These are phyloP conservation scores for Euryodendron excelsum DNA, from an alignment of 148 eudicot genomes.

Conservation along the genomic window DNA sequence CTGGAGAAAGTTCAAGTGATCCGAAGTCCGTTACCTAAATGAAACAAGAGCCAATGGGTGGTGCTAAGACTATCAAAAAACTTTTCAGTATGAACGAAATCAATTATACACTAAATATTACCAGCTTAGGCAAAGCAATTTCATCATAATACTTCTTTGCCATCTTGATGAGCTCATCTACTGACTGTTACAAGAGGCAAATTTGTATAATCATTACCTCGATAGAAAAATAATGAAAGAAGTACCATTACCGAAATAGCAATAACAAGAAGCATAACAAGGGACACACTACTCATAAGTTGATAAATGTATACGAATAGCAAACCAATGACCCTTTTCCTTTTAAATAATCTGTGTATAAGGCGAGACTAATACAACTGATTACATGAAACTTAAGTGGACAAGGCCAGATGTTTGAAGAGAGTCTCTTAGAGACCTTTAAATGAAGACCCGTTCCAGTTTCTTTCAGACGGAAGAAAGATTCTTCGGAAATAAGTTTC, in stretches of 20 bases:
- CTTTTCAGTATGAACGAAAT: constrained; percentile 1
- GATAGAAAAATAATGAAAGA: neutral
- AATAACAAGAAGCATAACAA: neutral
- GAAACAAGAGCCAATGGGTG: constrained; percentile 18
- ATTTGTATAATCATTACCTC: neutral
- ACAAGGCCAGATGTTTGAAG: neutral
- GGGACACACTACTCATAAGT: neutral
- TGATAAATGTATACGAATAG: neutral
- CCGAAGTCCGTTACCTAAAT: constrained; percentile 90
- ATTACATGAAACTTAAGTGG: neutral
- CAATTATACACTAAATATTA: constrained; percentile 21
- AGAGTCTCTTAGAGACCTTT: constrained; percentile 48
- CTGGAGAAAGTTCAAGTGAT: constrained; percentile 99
- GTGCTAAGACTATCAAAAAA: neutral
- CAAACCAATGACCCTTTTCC: neutral
- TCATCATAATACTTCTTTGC: constrained; percentile 77
- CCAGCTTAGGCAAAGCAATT: constrained; percentile 95
- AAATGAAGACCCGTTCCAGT: constrained; percentile 80
- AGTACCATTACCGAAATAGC: neutral
- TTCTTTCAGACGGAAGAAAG: constrained; percentile 73
- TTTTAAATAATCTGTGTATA: neutral
- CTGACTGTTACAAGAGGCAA: constrained; percentile 50
- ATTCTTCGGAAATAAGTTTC: constrained; percentile 73
- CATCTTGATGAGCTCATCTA: constrained; percentile 77
- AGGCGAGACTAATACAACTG: neutral